A percentile compares a stretch with the other conserved stretches of the same genome.
These are phyloP conservation scores for Limtongozyma cylindracea DNA, from an alignment of 805 yeast species.

Conservation along the genomic window DNA sequence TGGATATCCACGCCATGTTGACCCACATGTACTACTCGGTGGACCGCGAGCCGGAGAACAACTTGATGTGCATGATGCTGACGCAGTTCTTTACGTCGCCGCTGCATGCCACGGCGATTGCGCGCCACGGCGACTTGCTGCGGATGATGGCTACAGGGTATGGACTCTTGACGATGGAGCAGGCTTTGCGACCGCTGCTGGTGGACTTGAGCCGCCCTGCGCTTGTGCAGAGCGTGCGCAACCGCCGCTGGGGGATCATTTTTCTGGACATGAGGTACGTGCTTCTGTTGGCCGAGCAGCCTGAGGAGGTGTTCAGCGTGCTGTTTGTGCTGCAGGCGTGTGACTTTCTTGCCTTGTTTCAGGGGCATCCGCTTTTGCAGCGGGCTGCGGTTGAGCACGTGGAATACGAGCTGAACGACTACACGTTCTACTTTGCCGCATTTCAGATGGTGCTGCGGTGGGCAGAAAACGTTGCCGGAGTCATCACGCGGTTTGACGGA, in stretches of 20 bases:
- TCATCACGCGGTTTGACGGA: too few relatives aligned
- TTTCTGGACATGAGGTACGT: constrained; percentile 63
- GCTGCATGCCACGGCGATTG: constrained; percentile 38
- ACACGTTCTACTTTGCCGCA: constrained; percentile 45
- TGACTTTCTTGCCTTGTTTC: constrained; percentile 42
- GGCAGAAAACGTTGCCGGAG: constrained; percentile 24
- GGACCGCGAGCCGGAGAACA: constrained; percentile 78
- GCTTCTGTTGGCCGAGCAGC: constrained; percentile 38
- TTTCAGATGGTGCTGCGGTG: constrained; percentile 42
- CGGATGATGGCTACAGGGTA: constrained; percentile 36
- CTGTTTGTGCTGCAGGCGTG: constrained; percentile 30
- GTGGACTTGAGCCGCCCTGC: too few relatives aligned
- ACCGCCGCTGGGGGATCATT: constrained; percentile 54
- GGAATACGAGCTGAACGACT: constrained; percentile 75
- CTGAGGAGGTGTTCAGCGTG: constrained; percentile 16
- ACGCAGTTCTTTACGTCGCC: constrained; percentile 86
- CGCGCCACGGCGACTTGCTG: constrained; percentile 36
- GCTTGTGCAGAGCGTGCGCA: constrained; percentile 37
- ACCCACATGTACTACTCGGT: constrained; percentile 41
- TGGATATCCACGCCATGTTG: constrained; percentile 56
- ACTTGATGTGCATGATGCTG: constrained; percentile 46
- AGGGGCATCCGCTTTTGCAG: constrained; percentile 49
- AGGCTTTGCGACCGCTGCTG: too few relatives aligned
- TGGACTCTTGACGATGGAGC: constrained; percentile 15
- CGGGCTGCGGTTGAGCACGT: constrained; percentile 67